These are phyloP conservation scores for Parmelia sp. DNA, from an alignment of 495 filamentous ascomycete species.

Conservation along the genomic window DNA sequence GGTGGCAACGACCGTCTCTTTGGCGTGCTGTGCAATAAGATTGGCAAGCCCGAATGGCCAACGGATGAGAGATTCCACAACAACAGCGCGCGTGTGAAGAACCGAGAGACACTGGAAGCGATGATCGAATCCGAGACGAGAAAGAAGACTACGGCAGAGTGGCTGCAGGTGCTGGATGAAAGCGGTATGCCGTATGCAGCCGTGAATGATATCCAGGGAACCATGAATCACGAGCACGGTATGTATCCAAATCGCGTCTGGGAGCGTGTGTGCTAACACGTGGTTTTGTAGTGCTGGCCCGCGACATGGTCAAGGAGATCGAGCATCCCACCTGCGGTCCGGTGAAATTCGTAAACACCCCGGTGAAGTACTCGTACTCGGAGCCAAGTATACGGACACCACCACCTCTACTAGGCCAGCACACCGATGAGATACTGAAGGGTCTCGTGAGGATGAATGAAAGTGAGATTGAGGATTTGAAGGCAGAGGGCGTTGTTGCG, in stretches of 20 bases:
- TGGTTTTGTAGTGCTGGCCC: conserved; percentile 54
- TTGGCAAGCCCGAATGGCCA: conserved; percentile 76
- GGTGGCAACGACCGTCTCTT: conserved; percentile 92
- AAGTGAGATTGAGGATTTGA: conserved; percentile 56
- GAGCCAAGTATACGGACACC: conserved; percentile 69
- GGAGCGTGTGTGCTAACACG: not conserved
- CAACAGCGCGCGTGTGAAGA: conserved; percentile 74
- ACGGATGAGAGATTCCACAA: conserved; percentile 65
- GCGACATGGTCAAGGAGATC: conserved; percentile 82
- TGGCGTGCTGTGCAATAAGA: conserved; percentile 71
- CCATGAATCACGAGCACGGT: conserved; percentile 79
- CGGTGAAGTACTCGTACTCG: conserved; percentile 86
- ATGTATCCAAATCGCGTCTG: not conserved
- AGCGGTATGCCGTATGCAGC: conserved; percentile 93
- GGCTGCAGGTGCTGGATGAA: conserved; percentile 81
- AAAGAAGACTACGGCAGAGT: conserved; percentile 79
- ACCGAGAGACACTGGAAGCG: conserved; percentile 67
- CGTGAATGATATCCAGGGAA: conserved; percentile 82
- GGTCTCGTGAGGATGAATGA: conserved; percentile 59
- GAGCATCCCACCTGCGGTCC: conserved; percentile 76
- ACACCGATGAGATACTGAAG: conserved; percentile 78
- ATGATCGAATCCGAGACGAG: conserved; percentile 68
- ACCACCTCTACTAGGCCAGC: conserved; percentile 83
- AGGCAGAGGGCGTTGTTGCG: conserved; percentile 61
- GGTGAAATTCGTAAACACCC: conserved; percentile 89